Percentiles rank a stretch among this genome's conserved stretches.
Evolutionary conservation across 257 asterid genomes (phyloP).

Genomic region (Solanum chilense): DNA sequence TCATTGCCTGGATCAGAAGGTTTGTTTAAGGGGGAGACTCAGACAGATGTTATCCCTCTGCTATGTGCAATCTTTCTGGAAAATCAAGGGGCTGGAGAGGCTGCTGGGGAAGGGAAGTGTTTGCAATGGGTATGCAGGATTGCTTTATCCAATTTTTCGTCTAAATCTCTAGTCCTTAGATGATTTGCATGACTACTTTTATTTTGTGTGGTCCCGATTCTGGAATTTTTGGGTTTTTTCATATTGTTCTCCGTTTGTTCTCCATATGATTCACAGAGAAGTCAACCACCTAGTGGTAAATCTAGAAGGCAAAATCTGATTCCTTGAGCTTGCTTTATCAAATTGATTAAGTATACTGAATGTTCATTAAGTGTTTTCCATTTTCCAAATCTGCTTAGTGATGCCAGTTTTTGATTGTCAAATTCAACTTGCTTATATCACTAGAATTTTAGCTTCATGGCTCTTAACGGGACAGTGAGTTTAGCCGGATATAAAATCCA

Average conservation of each 20-base stretch:
- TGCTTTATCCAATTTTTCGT: neutral
- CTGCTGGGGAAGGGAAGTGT: slow-evolving; percentile 44
- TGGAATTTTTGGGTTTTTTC: neutral
- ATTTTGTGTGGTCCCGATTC: neutral
- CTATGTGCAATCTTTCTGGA: slow-evolving; percentile 68
- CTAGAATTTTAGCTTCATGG: neutral
- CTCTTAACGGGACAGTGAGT: neutral
- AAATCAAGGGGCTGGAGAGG: slow-evolving; percentile 71
- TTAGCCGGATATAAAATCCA: neutral
- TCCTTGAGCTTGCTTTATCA: neutral
- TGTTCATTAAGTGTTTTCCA: neutral
- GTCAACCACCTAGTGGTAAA: neutral
- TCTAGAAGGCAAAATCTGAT: neutral
- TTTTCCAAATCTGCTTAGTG: neutral
- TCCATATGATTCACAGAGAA: neutral
- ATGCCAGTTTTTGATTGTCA: neutral
- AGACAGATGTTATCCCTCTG: slow-evolving; percentile 40
- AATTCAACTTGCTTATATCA: neutral
- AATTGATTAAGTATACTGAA: neutral
- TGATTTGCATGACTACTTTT: neutral
- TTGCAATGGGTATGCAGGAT: slow-evolving; percentile 45
- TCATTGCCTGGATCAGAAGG: slow-evolving; percentile 29
- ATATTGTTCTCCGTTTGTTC: neutral
- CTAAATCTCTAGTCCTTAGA: neutral
- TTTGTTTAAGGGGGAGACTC: slow-evolving; percentile 17